Base-by-base conservation (phyloP, 306 rosid genomes). In the Styphnolobium japonicum region DNA sequence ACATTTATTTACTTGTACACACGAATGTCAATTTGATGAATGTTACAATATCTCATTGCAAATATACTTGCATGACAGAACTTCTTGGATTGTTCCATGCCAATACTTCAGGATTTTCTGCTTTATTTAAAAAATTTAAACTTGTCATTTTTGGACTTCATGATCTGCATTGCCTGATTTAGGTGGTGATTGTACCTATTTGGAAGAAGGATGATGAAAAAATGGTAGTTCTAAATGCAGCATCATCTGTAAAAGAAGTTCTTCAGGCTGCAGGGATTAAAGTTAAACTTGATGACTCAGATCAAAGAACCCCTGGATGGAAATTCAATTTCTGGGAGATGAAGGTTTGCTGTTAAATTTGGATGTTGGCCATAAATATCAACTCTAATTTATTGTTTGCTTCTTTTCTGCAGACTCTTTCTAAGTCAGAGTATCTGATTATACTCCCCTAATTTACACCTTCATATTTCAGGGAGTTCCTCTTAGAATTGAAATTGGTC, bases 271-370 rank as follows among this genome's bases (percentile, higher is more conserved):
- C 97, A 21, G 93, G 97, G 36, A 53, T 93, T 77, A 93, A 52
- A 81, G 92, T 91, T 84, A 93, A 91, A 88, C 90, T 92, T 77
- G 98, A 95, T 80, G 96, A 91, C 77, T 77, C 97, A 4, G 97
- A 91, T 68, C 97, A 88, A 82, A 89, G 90, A 89, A 95, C 98
- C 71, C 98, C 98, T 7, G 98, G 98, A 55, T 95, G 99, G 99
- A 95, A 95, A 85, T 95, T 91, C 86, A 95, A 93, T 88, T 95
- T 90, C 90, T 95, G 98, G 99, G 99, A 95, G 87, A 95, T 95
- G 98, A 93, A 95, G 98, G 98, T 95, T 71, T 73, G 83, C 51
- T 72, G 45, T 69, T 67, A 23, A 64, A 70, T 72, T 67, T 80
- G 36, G 58, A 63, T 49, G 36, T 29, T 52, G 46, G 39, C 7